Evolutionary conservation across 192 early-diverging fungal species (phyloP), one percentile per base, ranked within the genome.

Genomic region (Backusella morwellensis): DNA sequence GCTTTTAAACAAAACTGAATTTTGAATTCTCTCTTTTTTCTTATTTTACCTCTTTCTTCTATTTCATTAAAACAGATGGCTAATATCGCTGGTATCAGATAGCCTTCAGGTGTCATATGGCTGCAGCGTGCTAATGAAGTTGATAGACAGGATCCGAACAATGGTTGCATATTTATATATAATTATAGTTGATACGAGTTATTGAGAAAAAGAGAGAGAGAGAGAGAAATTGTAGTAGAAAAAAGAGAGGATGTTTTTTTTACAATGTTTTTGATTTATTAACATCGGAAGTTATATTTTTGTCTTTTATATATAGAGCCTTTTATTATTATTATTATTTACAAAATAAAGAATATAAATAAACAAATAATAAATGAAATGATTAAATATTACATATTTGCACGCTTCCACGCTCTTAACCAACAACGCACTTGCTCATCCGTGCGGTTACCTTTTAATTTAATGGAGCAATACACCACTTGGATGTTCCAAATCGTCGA

Each of bases 31-130:
- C 14, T 41, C 26, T 70, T 8, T n/a, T 40, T 38, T 41, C 3
- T 14, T 26, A 26, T 3, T 21, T n/a, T 72, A 72, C 70, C 70
- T 72, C 42, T 50, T 15, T 29, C 14, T 50, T 72, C 23, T 50
- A 72, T 44, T 72, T 50, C 70, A 15, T 72, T 23, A 50, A 72
- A 72, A 15, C 35, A 42, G n/a, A 41, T 23, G 29, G 70, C 42
- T 8, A 72, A 35, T 23, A 72, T 26, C 6, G 40, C 70, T 21
- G 70, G 70, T 19, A 72, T 34, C 0, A 17, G 23, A 32, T 44
- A 44, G 15, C 44, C 44, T 17, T 40, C 41, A n/a, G 41, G 9
- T 50, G 70, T 72, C 14, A 26, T 72, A 47, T 44, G 29, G n/a
- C 42, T 72, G 12, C 40, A 72, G 8, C 23, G 70, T 32, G 70